phyloP scores from a whole-genome alignment of 805 yeast genomes.

The Candida yuanshanica region DNA sequence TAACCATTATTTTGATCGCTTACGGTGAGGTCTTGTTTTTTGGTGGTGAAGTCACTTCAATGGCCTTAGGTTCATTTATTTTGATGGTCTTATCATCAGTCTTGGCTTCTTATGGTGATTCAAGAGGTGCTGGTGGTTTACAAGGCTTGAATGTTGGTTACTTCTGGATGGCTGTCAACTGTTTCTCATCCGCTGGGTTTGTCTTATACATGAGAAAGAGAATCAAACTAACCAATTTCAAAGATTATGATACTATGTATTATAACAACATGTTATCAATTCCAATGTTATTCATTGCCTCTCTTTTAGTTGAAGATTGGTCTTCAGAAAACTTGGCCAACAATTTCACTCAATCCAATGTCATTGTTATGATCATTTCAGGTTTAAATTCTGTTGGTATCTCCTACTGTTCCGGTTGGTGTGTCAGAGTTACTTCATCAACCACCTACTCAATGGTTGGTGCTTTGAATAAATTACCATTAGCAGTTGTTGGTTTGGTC shows the following conservation, averaged over 20 bases:
- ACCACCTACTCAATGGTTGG: conserved; percentile 99
- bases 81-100: conserved; percentile 95
- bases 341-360: conserved; percentile 72
- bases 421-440: conserved; percentile 97
- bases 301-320: conserved; percentile 90
- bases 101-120: conserved; percentile 89
- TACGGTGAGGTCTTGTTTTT: conserved; percentile 98
- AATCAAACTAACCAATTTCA: conserved; percentile 93
- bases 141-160: conserved; percentile 63
- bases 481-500: conserved; percentile 89
- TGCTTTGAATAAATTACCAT: conserved; percentile 96
- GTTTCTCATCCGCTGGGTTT: conserved; percentile 89
- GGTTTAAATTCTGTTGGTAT: conserved; percentile 96
- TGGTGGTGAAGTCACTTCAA: conserved; percentile 83
- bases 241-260: conserved; percentile 96
- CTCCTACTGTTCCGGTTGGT: conserved; percentile 99
- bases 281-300: conserved; percentile 75
- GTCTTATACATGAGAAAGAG: conserved; percentile 96
- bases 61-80: conserved; percentile 84
- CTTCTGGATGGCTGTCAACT: conserved; percentile 95
- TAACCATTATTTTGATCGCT: conserved; percentile 93
- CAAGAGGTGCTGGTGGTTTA: conserved; percentile 28
- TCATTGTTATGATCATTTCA: conserved; percentile 79
- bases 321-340: conserved; percentile 63
- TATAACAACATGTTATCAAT: conserved; percentile 92